Evolutionary conservation across 2,329 filamentous ascomycete genomes (phyloP), one percentile per base, ranked within the genome.

Genomic region (Colletotrichum filicis): DNA sequence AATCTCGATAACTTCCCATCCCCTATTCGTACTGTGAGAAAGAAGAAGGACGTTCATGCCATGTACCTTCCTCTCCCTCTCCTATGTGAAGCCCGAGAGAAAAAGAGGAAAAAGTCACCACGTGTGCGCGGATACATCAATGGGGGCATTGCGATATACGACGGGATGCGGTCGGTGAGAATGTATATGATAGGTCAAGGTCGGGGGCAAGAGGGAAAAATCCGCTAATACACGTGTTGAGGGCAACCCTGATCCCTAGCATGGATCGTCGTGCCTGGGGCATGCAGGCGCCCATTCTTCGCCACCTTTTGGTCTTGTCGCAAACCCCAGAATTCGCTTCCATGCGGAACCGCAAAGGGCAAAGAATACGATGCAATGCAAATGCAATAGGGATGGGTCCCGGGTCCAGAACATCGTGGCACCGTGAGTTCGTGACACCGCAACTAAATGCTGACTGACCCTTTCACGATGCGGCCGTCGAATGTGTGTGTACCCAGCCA

Each of bases 121-220:
- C 14, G 56, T n/a, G n/a, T 59, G 22, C 60, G 42, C 30, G 22
- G 52, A 35, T 5, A 9, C 32, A 26, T 58, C 24, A 42, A 37
- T 49, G 52, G 22, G 30, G 35, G 28, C 22, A 28, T 16, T 55
- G 32, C 26, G 37, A 8, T 32, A 42, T 24, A 14, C 12, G 26
- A 57, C 53, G 53, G 37, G 58, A 63, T 63, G 65, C 52, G 42
- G 58, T 72, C 52, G 30, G n/a, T 30, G 14, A 53, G 24, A 63
- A 30, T 35, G 49, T 22, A 12, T 24, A 26, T 68, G 64, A 71
- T 68, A 71, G 68, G 68, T 22, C 35, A 49, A 16, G 57, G 37
- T 19, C 37, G 16, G 37, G 14, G 37, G 19, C 37, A 35, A 46
- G 49, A 35, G 37, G 14, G 35, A 28, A 63, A 30, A 65, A 55